Percentiles rank a stretch among this genome's conserved stretches.
These are phyloP conservation scores for sorghum (Sorghum bicolor) DNA, from an alignment of 176 grass and related monocot species.

Conservation along the genomic window DNA sequence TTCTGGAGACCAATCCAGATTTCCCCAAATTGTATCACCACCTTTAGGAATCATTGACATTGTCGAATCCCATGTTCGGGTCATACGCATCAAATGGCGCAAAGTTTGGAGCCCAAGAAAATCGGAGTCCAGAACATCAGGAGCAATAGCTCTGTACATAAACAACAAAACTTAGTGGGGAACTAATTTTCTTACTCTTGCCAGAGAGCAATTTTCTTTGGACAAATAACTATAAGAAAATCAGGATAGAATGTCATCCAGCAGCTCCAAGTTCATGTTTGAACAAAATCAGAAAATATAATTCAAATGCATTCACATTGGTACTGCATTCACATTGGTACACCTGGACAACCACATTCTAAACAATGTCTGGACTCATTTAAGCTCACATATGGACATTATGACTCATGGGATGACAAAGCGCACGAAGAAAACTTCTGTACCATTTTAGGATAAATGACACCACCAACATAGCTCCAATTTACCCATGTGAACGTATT, in stretches of 20 bases:
- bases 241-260: conserved; percentile 1
- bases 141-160: conserved; percentile 77
- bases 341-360: neutral
- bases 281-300: conserved; percentile 12
- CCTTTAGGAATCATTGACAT: conserved; percentile 99
- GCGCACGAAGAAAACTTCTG: neutral
- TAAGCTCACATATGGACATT: neutral
- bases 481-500: neutral
- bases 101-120: conserved; percentile 91
- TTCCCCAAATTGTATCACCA: conserved; percentile 97
- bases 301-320: neutral
- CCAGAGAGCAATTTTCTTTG: neutral
- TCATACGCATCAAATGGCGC: conserved; percentile 97
- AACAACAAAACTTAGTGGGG: conserved; percentile 9
- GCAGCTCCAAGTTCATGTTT: conserved; percentile 1
- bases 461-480: neutral
- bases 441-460: conserved; percentile 13
- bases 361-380: neutral
- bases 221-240: neutral
- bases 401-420: neutral
- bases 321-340: neutral
- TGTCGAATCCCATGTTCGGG: conserved; percentile 95
- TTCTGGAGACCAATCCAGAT: conserved; percentile 83
- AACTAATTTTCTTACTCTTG: neutral
- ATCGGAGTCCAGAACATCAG: conserved; percentile 84